Percentiles rank a stretch among this genome's conserved stretches.
These are phyloP conservation scores for Cnidoscolus chayamansa DNA, from an alignment of 441 rosid genomes.

Conservation along the genomic window DNA sequence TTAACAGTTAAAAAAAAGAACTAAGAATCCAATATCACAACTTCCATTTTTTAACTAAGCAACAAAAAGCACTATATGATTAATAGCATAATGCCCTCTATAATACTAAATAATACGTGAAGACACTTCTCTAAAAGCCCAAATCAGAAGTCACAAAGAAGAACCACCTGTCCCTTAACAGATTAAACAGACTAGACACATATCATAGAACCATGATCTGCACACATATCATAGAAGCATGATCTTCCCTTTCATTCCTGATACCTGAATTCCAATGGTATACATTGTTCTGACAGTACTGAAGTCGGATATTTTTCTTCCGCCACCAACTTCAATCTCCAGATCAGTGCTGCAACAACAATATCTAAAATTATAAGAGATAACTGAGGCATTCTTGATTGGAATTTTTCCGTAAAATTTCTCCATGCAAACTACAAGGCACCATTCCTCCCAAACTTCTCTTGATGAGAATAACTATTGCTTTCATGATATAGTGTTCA, in stretches of 20 bases:
- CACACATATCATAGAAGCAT: not conserved
- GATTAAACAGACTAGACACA: not conserved
- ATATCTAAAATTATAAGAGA: constrained; percentile 22
- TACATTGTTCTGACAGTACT: constrained; percentile 78
- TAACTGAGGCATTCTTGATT: constrained; percentile 13
- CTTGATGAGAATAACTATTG: not conserved
- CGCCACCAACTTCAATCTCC: constrained; percentile 93
- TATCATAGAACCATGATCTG: not conserved
- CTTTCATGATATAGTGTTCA: not conserved
- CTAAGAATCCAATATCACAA: not conserved
- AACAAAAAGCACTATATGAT: not conserved
- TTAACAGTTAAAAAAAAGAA: not conserved
- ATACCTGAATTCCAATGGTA: constrained; percentile 84
- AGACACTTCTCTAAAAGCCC: not conserved
- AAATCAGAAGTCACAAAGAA: not conserved
- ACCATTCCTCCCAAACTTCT: not conserved
- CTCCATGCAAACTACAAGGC: not conserved
- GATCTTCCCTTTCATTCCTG: not conserved
- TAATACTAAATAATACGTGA: not conserved
- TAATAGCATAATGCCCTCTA: not conserved
- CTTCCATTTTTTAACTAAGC: not conserved
- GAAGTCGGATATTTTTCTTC: constrained; percentile 86
- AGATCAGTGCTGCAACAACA: constrained; percentile 60
- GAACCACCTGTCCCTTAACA: not conserved
- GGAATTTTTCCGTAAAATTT: not conserved